Percentiles rank a stretch among this genome's conserved stretches.
These are phyloP conservation scores for Macrotyloma uniflorum DNA, from an alignment of 306 rosid species.

Conservation along the genomic window DNA sequence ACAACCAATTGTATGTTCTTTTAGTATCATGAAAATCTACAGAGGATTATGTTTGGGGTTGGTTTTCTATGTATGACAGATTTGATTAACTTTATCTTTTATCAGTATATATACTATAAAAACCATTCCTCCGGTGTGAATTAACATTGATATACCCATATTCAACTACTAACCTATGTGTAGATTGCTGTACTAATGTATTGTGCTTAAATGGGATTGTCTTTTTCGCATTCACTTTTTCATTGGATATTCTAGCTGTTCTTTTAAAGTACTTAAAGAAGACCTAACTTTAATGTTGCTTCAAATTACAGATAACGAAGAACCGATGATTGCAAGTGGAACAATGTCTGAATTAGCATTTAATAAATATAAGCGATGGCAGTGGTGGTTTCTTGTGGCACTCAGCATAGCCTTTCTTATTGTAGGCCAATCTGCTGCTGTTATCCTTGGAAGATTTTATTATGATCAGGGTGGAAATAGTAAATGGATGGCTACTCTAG, in stretches of 20 bases:
- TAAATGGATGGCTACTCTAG: conserved; percentile 93
- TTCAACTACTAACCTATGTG: neutral
- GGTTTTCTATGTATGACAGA: neutral
- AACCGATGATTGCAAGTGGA: conserved; percentile 47
- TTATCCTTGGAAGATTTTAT: conserved; percentile 86
- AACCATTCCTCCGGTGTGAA: neutral
- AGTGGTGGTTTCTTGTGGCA: conserved; percentile 87
- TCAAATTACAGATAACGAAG: conserved; percentile 59
- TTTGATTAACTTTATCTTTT: neutral
- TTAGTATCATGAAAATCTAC: neutral
- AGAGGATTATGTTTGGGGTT: neutral
- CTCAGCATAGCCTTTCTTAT: conserved; percentile 65
- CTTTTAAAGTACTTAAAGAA: neutral
- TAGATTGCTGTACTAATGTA: neutral
- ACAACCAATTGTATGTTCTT: neutral
- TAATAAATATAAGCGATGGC: conserved; percentile 64
- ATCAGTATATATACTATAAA: neutral
- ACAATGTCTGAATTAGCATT: conserved; percentile 40
- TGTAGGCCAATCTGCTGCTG: conserved; percentile 83
- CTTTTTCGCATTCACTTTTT: neutral
- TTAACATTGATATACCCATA: neutral
- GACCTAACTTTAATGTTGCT: neutral
- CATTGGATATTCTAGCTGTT: neutral
- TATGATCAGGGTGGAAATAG: conserved; percentile 91
- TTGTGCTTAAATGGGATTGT: neutral